Conservation (phyloP, 2,329 filamentous ascomycete species). For the Penicillium sp. region DNA sequence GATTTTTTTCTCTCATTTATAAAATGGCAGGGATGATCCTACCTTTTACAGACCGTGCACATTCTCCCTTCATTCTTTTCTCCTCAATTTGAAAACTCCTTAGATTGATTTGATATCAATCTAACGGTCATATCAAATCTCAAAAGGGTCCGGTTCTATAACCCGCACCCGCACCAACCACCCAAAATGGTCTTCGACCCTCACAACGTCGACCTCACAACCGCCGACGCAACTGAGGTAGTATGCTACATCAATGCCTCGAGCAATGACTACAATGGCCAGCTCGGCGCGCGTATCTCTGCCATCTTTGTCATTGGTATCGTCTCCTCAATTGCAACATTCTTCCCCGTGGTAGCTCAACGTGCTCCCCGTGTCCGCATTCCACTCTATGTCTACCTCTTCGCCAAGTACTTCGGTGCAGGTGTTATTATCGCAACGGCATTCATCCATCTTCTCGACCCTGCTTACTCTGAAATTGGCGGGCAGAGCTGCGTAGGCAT, state of each 20-base stretch:
- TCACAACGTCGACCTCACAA: slow-evolving; percentile 46
- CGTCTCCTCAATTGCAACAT: slow-evolving; percentile 42
- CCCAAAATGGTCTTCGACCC: slow-evolving; percentile 38
- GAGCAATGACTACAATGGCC: slow-evolving; percentile 57
- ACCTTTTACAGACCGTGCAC: background rate
- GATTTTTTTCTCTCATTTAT: slow-evolving; percentile 5
- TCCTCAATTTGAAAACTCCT: background rate
- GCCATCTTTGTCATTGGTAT: slow-evolving; percentile 49
- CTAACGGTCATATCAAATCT: background rate
- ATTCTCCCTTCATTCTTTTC: background rate
- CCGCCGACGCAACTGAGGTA: slow-evolving; percentile 45
- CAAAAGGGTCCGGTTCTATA: background rate
- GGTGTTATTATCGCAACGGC: slow-evolving; percentile 52
- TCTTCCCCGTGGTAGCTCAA: slow-evolving; percentile 52
- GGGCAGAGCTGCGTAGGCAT: slow-evolving; percentile 54
- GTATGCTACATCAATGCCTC: slow-evolving; percentile 52
- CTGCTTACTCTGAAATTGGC: slow-evolving; percentile 48
- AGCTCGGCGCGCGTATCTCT: slow-evolving; percentile 44
- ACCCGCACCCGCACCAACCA: background rate
- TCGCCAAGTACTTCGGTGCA: slow-evolving; percentile 50
- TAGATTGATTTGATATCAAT: background rate
- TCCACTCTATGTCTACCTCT: slow-evolving; percentile 48
- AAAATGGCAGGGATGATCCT: slow-evolving; percentile 10
- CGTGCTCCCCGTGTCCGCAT: slow-evolving; percentile 38
- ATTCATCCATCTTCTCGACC: slow-evolving; percentile 51